Base-by-base conservation (phyloP, 306 rosid species). In the Castanea sativa region DNA sequence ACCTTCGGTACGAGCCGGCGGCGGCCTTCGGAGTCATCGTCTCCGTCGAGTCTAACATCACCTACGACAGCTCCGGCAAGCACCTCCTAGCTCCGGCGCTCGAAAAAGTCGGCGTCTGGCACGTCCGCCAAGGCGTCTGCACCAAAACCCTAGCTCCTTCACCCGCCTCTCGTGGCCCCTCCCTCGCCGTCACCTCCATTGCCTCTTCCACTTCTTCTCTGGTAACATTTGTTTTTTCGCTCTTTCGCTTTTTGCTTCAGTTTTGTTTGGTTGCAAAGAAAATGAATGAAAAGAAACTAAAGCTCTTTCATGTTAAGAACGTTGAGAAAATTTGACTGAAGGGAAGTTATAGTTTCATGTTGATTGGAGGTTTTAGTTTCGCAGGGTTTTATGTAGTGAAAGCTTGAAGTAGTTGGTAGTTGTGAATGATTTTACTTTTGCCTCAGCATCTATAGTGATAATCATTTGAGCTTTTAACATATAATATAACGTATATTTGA, bases 31-130 rank as follows among this genome's bases (percentile, higher is more conserved):
- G 99, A 4, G 98, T 95, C 8, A 88, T 95, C 32, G 91, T 83
- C 16, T 95, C 99, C 58, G 85, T 84, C n/a, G 99, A 90, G 0
- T 88, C 98, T 0, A 95, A 92, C 72, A 88, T 95, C 12, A 5
- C 89, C 3, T 92, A 87, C 78, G 94, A 90, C 69, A 84, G 81
- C 84, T 90, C 94, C 79, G 99, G 99, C 55, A 92, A 90, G 76
- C 89, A 90, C 82, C 94, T 95, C 9, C 85, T 95, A n/a, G 87
- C 96, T 78, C 98, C 98, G 51, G 99, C 97, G 2, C 92, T 95
- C 55, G 99, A 91, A 78, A 91, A 89, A 45, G 81, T 95, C 45
- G 90, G 89, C 56, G 87, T 92, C 7, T 95, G 98, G 98, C 91
- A 91, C 82, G 96, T 92, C 55, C 95, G 99, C 1, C 98, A 92